Percentiles rank a stretch among this genome's conserved stretches.
These are phyloP conservation scores for Graphilbum ipis-grandicollis DNA, from an alignment of 2,329 filamentous ascomycete species.

Conservation along the genomic window DNA sequence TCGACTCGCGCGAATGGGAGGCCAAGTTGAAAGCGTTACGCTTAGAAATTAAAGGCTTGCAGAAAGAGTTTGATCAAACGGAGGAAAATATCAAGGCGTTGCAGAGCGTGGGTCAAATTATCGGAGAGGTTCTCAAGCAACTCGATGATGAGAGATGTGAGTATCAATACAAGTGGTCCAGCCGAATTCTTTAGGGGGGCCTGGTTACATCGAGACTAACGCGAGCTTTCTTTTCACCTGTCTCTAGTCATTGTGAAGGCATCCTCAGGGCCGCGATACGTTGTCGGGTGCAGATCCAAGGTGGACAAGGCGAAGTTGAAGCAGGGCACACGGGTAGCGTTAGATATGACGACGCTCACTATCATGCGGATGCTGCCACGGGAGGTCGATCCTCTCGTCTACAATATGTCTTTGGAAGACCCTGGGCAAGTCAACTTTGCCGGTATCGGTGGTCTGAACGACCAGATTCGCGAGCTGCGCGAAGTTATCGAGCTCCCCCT, in stretches of 20 bases:
- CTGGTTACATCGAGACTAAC: too few species aligned
- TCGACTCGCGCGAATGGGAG: constrained; percentile 97
- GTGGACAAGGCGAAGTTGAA: constrained; percentile 96
- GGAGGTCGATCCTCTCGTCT: constrained; percentile 95
- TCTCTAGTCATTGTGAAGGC: constrained; percentile 86
- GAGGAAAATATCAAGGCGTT: constrained; percentile 99
- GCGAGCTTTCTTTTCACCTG: too few species aligned
- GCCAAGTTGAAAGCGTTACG: constrained; percentile 89
- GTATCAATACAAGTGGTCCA: constrained; percentile 23
- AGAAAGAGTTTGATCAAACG: constrained; percentile 89
- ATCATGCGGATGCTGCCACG: constrained; percentile 99
- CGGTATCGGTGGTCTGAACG: constrained; percentile 92
- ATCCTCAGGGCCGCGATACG: constrained; percentile 90
- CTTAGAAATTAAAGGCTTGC: constrained; percentile 86
- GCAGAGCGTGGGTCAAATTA: constrained; percentile 98
- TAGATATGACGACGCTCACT: constrained; percentile 98
- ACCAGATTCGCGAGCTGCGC: constrained; percentile 91
- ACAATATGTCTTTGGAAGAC: constrained; percentile 99
- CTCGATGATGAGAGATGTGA: constrained; percentile 95
- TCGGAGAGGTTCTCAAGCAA: constrained; percentile 97
- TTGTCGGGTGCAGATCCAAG: constrained; percentile 95
- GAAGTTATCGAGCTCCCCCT: constrained; percentile 96
- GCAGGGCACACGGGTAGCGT: constrained; percentile 90
- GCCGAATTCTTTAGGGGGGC: too few species aligned
- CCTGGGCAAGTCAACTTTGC: constrained; percentile 95